phyloP scores from a whole-genome alignment of 164 flowering plant genomes.

The Platanus orientalis region DNA sequence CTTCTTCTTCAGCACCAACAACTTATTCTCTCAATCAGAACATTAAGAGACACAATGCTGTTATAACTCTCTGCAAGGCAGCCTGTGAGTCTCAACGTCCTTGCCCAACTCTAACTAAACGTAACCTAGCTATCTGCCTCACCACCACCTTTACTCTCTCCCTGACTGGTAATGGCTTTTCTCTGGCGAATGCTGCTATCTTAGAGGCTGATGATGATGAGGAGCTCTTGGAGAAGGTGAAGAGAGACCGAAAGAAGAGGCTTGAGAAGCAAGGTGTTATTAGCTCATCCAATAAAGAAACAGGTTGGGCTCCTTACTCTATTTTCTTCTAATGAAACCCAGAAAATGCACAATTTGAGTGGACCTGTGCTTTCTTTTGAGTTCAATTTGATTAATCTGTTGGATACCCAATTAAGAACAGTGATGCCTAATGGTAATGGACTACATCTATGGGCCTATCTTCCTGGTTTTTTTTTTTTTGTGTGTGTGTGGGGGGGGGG shows the following conservation, averaged over 20 bases:
- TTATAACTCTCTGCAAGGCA: constrained; percentile 31
- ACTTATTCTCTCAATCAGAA: constrained; percentile 14
- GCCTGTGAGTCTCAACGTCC: constrained; percentile 16
- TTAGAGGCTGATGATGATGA: constrained; percentile 81
- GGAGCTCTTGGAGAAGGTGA: constrained; percentile 75
- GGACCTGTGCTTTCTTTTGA: too few relatives aligned
- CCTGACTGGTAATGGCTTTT: constrained; percentile 17
- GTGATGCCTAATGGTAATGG: too few relatives aligned
- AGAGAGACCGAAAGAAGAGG: constrained; percentile 74
- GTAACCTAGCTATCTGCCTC: constrained; percentile 42
- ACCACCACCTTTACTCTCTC: constrained; percentile 33
- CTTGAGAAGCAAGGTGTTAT: constrained; percentile 61
- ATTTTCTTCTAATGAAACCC: neutral
- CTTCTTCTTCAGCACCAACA: constrained; percentile 27
- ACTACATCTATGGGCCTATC: too few relatives aligned
- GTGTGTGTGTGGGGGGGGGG: too few relatives aligned
- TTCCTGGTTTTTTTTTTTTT: too few relatives aligned
- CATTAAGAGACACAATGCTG: constrained; percentile 15
- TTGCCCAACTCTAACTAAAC: constrained; percentile 32
- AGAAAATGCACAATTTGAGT: neutral
- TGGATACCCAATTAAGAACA: neutral
- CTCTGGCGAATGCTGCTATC: constrained; percentile 56
- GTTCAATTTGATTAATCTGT: neutral
- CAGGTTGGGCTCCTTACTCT: constrained; percentile 31
- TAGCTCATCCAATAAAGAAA: constrained; percentile 44